Base-by-base conservation (phyloP, 768 basidiomycete species). In the Tylopilus sp. region DNA sequence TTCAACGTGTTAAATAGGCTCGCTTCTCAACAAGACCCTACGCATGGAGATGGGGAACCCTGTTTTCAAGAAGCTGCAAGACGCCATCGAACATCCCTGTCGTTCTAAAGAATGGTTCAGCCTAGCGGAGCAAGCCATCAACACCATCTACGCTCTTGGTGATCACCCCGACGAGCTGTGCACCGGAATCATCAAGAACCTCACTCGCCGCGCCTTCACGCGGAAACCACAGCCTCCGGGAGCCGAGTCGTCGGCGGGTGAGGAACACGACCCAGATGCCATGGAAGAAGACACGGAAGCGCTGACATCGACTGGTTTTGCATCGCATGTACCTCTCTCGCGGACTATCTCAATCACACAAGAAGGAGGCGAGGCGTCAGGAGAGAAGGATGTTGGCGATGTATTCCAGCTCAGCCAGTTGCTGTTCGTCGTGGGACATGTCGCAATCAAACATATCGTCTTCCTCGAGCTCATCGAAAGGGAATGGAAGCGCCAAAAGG, bases 391-490 rank as follows among this genome's bases (percentile, higher is more conserved):
- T 50, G 55, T 80, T 0, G 89, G 88, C 0, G 90, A 94, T 49
- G 84, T 88, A 4, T 97, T 97, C 65, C 82, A 86, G 56, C 79
- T 99, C 25, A 89, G 88, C 57, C 95, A 98, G 65, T 77, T 99
- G n/a, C 73, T 98, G 23, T 98, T 98, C 64, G 81, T 92, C 35
- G 93, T 98, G 18, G 97, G 97, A 0, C 97, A 98, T 67, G 89
- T 95, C 25, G 93, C 95, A 11, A 91, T 98, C 71, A 98, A 98
- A 69, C 95, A 99, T 44, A 91, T 98, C 51, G 94, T 95, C 15
- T 97, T 91, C 63, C 80, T 99, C 18, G 97, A 99, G 67, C 76
- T 97, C 44, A 87, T 98, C 20, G 97, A 99, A 68, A 75, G 95
- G 31, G 95, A 99, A 64, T 89, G 91, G 83, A 99, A 99, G 72